Evolutionary conservation across 139 green algal genomes (phyloP), one percentile per base, ranked within the genome.

Genomic region (Tetradesmus obliquus): DNA sequence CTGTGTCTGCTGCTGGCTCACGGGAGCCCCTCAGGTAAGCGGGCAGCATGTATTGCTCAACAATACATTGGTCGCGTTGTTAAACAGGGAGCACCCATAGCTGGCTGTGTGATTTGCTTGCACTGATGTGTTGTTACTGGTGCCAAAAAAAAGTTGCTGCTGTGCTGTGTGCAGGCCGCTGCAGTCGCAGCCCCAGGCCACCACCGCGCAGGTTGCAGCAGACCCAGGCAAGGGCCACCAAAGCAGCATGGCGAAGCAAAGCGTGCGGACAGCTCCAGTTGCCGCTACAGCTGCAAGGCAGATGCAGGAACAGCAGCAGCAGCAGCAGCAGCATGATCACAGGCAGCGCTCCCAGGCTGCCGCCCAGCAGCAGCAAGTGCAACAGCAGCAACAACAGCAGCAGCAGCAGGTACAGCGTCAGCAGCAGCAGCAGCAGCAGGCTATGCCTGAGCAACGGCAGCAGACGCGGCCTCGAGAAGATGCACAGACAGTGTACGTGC

Each of bases 401-500:
- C 80, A 58, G 12, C 82, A 71, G 15, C 54, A 62, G 45, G 51
- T 17, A 12, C 13, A 20, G 15, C 91, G 85, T 51, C 89, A 95
- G 84, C 90, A 91, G 1, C 81, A 94, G 69, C 82, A 93, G 8
- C 91, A 94, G 71, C 90, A 86, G 53, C 90, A 88, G 22, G 45
- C 66, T 12, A 55, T 69, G 69, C 88, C 55, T 9, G 88, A 93
- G 0, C 88, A 94, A 84, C 91, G 94, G 80, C 20, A 60, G 60
- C 90, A 92, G 76, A 80, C 1, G 54, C 55, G 86, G 19, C 93
- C 90, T 60, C 94, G 89, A 55, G 97, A 99, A 88, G 97, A 98
- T 88, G 96, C 97, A 66, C 96, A 97, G 74, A 96, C 90, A 32
- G 96, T 99, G 58, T 94, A 96, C 22, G 97, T 99, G 66, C 95